These are phyloP conservation scores for Tricladium varicosporioides DNA, from an alignment of 2,329 filamentous ascomycete genomes.

Conservation along the genomic window DNA sequence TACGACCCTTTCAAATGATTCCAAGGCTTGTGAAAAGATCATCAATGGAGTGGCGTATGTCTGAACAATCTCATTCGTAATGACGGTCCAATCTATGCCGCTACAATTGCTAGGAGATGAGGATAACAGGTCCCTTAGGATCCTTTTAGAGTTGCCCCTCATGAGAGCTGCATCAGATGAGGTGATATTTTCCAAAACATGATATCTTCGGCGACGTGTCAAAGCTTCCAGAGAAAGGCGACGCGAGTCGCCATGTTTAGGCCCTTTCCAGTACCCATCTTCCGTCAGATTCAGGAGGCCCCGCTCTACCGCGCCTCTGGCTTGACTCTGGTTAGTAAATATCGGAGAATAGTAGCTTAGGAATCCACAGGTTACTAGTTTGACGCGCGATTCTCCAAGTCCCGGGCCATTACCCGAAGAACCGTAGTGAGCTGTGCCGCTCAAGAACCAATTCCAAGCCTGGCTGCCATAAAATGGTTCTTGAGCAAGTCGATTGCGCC, in stretches of 20 bases:
- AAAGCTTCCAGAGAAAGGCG: constrained; percentile 34
- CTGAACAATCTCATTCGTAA: constrained; percentile 43
- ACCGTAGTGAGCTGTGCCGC: constrained; percentile 44
- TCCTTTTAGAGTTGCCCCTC: constrained; percentile 33
- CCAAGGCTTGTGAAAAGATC: constrained; percentile 33
- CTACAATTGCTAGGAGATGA: constrained; percentile 32
- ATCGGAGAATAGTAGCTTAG: constrained; percentile 45
- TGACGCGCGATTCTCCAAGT: constrained; percentile 42
- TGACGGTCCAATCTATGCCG: constrained; percentile 44
- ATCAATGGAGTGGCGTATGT: constrained; percentile 37
- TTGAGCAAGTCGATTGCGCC: constrained; percentile 19
- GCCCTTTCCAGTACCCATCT: constrained; percentile 39
- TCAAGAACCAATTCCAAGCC: constrained; percentile 45
- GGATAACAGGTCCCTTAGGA: constrained; percentile 29
- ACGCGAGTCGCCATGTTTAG: constrained; percentile 26
- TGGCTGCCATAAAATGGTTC: constrained; percentile 43
- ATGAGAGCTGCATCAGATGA: constrained; percentile 36
- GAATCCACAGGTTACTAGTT: constrained; percentile 41
- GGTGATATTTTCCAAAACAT: constrained; percentile 36
- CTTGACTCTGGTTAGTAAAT: constrained; percentile 33
- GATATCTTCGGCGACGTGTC: constrained; percentile 37
- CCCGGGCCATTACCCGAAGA: constrained; percentile 38
- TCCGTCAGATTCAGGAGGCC: constrained; percentile 41
- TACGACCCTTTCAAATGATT: constrained; percentile 17
- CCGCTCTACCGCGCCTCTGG: constrained; percentile 36